A percentile compares a stretch with the other conserved stretches of the same genome.
phyloP scores from a whole-genome alignment of 208 protist species.

The Acanthamoeba castellanii region DNA sequence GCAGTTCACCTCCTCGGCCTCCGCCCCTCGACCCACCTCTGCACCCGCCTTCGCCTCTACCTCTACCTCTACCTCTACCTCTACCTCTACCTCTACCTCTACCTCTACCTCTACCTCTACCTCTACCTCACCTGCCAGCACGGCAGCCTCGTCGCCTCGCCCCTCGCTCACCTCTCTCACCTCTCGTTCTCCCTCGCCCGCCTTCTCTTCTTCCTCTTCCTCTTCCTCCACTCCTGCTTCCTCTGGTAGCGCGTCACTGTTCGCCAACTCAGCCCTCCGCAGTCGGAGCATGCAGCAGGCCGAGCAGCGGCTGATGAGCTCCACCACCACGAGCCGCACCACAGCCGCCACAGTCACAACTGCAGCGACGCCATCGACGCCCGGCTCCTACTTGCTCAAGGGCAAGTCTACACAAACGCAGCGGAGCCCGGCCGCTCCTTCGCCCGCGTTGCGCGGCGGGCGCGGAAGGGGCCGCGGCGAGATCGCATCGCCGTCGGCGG shows the following conservation, averaged over 20 bases:
- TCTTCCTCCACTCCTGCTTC: background rate
- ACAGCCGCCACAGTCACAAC: background rate
- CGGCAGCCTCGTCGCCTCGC: background rate
- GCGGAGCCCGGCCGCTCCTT: background rate
- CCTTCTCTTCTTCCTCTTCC: background rate
- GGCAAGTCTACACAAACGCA: background rate
- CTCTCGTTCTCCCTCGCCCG: background rate
- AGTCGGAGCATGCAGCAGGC: constrained; percentile 12
- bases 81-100: no score
- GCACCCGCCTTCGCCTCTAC: background rate
- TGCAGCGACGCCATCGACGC: background rate
- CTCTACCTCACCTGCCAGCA: no score
- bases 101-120: no score
- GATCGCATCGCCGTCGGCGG: background rate
- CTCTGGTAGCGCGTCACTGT: background rate
- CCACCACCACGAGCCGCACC: background rate
- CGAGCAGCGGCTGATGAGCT: background rate
- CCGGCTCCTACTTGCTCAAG: background rate
- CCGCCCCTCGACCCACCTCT: background rate
- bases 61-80: no score
- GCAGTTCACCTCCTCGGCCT: background rate
- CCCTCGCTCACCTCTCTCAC: constrained; percentile 18
- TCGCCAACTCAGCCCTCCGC: background rate
- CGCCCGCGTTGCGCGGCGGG: background rate
- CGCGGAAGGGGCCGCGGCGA: constrained; percentile 45